Base-by-base conservation (phyloP, 225 moss, liverwort and hornwort genomes). In the Marchantia polymorpha region DNA sequence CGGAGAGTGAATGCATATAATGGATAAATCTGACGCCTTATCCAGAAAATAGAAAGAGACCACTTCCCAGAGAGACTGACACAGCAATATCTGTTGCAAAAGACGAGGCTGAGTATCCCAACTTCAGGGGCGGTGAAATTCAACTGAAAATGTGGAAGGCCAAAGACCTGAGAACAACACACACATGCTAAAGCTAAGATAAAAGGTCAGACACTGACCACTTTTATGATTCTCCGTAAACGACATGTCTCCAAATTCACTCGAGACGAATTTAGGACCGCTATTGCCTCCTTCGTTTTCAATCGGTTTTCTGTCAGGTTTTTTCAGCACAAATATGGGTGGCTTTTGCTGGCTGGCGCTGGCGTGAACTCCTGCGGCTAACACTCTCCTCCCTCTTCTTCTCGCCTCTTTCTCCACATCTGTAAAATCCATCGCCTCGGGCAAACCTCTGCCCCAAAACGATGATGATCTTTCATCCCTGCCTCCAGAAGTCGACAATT, bases 291-390 rank as follows among this genome's bases (percentile, higher is more conserved):
- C 27, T 66, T 70, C 79, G 14, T 67, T 66, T 48, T 50, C 66
- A 26, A 46, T 20, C 0, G 51, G 60, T 67, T 7, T 74, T 47
- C 87, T 77, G 20, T 84, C 72, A 3, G 87, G 87, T 72, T 84
- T 87, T 84, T 84, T 82, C 75, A 87, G 20, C 51, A 84, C 84
- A 49, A 87, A 87, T 25, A 87, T 58, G 12, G 84, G 84, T 52
- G 84, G 80, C 60, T 87, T 87, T 3, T 56, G 53, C 26, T 56
- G 29, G 66, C 49, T 79, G 30, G 81, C 83, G 14, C 72, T 81
- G 3, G 78, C 74, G 48, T 30, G 77, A 23, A 27, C 61, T 48
- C 77, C 64, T 49, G 9, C 25, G n/a, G 61, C 61, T 48, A 48
- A 30, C 16, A 51, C 64, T 51, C 48, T 50, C 22, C 75, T 54